These are phyloP conservation scores for Termitomyces sp. DNA, from an alignment of 768 basidiomycete genomes.

Conservation along the genomic window DNA sequence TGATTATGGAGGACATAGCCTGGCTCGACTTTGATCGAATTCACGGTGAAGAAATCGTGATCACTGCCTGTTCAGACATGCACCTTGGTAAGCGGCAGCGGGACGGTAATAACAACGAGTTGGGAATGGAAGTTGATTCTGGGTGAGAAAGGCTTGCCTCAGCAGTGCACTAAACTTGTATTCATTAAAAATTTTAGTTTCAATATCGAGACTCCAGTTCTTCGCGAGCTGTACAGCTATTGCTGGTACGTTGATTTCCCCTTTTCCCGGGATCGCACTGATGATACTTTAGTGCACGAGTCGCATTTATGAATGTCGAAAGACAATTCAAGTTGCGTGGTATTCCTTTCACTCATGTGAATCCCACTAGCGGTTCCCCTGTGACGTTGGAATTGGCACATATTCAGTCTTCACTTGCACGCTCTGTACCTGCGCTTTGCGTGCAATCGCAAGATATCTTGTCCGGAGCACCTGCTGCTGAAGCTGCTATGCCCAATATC, in stretches of 20 bases:
- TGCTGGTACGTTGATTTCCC: constrained; percentile 58
- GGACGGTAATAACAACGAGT: constrained; percentile 8
- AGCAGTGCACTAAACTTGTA: neutral
- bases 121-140: constrained; percentile 3
- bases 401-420: constrained; percentile 69
- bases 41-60: constrained; percentile 37
- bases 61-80: constrained; percentile 21
- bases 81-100: constrained; percentile 20
- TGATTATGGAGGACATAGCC: constrained; percentile 75
- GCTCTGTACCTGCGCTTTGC: constrained; percentile 78
- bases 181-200: constrained; percentile 41
- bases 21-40: constrained; percentile 77
- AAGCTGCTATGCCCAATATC: constrained; percentile 91
- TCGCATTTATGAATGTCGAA: constrained; percentile 88
- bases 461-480: constrained; percentile 79
- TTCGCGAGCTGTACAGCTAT: constrained; percentile 81
- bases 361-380: constrained; percentile 43
- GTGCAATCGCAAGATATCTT: constrained; percentile 81
- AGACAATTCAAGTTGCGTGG: constrained; percentile 78
- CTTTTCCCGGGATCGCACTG: neutral
- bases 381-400: constrained; percentile 45
- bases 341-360: constrained; percentile 77
- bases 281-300: constrained; percentile 60
- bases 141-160: constrained; percentile 15
- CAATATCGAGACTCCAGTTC: constrained; percentile 65